Percentiles rank a stretch among this genome's conserved stretches.
These are phyloP conservation scores for Aaosphaeria arxii DNA, from an alignment of 2,329 filamentous ascomycete species.

Conservation along the genomic window DNA sequence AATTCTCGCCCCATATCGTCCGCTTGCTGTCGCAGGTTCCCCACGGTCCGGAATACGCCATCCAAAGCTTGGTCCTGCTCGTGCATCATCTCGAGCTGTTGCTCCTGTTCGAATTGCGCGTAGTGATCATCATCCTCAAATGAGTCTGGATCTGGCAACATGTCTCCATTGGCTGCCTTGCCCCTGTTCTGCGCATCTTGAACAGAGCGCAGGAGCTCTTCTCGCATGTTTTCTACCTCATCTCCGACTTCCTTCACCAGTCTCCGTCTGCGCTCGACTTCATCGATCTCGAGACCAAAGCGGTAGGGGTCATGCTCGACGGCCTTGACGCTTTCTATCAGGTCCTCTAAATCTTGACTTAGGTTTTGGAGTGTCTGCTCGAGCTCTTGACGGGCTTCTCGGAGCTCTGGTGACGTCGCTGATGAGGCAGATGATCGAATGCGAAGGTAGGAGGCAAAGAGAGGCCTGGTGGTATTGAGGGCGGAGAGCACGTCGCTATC, in stretches of 20 bases:
- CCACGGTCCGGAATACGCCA: slow-evolving; percentile 88
- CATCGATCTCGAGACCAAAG: slow-evolving; percentile 80
- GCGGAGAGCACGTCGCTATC: slow-evolving; percentile 82
- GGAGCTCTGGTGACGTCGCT: slow-evolving; percentile 61
- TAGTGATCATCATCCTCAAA: slow-evolving; percentile 63
- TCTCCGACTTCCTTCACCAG: slow-evolving; percentile 86
- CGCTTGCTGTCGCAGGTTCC: slow-evolving; percentile 84
- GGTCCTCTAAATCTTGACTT: slow-evolving; percentile 81
- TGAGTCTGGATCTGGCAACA: slow-evolving; percentile 59
- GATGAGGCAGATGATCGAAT: slow-evolving; percentile 82
- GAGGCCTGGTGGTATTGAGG: slow-evolving; percentile 74
- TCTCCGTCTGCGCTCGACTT: slow-evolving; percentile 75
- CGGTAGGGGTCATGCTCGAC: slow-evolving; percentile 83
- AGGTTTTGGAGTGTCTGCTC: slow-evolving; percentile 71
- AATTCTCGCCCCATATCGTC: slow-evolving; percentile 95
- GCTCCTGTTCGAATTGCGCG: slow-evolving; percentile 82
- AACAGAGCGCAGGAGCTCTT: slow-evolving; percentile 67
- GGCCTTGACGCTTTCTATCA: slow-evolving; percentile 80
- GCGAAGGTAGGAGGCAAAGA: slow-evolving; percentile 92
- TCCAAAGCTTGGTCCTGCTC: slow-evolving; percentile 94
- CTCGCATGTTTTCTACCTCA: slow-evolving; percentile 86
- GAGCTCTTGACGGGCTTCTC: slow-evolving; percentile 69
- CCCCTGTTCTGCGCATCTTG: slow-evolving; percentile 38
- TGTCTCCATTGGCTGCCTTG: slow-evolving; percentile 43
- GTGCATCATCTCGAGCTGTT: slow-evolving; percentile 87